Percentiles rank a stretch among this genome's conserved stretches.
Evolutionary conservation across 768 basidiomycete species (phyloP).

Genomic region (Amanita fuliginea): DNA sequence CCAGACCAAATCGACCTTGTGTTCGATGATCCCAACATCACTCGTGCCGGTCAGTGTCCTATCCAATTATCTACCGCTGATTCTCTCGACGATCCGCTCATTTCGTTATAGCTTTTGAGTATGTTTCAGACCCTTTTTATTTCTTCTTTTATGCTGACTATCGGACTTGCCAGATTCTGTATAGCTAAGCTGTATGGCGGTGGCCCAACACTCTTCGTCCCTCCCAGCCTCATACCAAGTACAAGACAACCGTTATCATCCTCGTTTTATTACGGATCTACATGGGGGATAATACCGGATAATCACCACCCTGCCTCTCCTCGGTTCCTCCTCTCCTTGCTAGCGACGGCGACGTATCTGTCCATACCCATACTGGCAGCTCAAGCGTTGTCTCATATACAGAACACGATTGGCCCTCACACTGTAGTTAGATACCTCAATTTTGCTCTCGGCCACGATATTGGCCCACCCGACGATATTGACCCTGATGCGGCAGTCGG

Average conservation of each 20-base stretch:
- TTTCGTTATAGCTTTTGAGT: slow-evolving; percentile 70
- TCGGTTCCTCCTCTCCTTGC: slow-evolving; percentile 71
- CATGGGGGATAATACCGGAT: slow-evolving; percentile 25
- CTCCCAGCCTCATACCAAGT: slow-evolving; percentile 54
- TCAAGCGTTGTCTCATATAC: slow-evolving; percentile 60
- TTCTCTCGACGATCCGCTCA: slow-evolving; percentile 5
- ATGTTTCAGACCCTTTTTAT: slow-evolving; percentile 21
- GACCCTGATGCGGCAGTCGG: slow-evolving; percentile 59
- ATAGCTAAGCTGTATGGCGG: slow-evolving; percentile 83
- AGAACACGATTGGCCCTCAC: slow-evolving; percentile 67
- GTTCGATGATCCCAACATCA: slow-evolving; percentile 84
- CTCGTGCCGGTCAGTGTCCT: slow-evolving; percentile 71
- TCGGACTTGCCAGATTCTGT: slow-evolving; percentile 47
- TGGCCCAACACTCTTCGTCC: slow-evolving; percentile 63
- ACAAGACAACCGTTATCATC: slow-evolving; percentile 61
- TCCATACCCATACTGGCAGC: slow-evolving; percentile 69
- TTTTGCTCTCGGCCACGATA: slow-evolving; percentile 69
- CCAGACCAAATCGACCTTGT: slow-evolving; percentile 54
- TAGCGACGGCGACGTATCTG: slow-evolving; percentile 81
- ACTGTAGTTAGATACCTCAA: slow-evolving; percentile 69
- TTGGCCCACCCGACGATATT: slow-evolving; percentile 25
- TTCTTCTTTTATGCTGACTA: slow-evolving; percentile 1
- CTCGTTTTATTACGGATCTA: slow-evolving; percentile 32
- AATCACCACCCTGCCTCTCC: slow-evolving; percentile 70
- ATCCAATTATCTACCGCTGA: not conserved